phyloP scores from a whole-genome alignment of 148 eudicot species.

The Heliamphora exappendiculata region DNA sequence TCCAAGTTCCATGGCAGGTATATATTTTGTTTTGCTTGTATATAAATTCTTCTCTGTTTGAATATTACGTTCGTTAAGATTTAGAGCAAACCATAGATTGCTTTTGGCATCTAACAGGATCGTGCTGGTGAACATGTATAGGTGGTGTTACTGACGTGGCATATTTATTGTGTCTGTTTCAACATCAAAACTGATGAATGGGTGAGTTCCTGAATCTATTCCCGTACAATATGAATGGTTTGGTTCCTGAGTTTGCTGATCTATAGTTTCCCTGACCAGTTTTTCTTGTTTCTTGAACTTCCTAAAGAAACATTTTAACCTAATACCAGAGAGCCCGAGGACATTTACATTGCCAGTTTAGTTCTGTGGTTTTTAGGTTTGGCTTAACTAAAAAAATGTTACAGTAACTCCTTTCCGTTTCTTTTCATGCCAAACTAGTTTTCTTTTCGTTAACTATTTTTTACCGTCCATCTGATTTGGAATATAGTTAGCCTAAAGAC shows the following conservation, averaged over 20 bases:
- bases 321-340: neutral
- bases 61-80: neutral
- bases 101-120: conserved; percentile 4
- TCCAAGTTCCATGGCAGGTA: conserved; percentile 86
- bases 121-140: conserved; percentile 20
- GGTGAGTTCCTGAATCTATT: conserved; percentile 32
- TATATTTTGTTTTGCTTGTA: neutral
- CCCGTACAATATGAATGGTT: neutral
- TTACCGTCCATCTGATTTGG: neutral
- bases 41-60: neutral
- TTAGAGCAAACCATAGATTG: neutral
- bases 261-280: neutral
- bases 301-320: neutral
- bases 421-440: neutral
- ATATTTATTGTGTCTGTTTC: conserved; percentile 61
- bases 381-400: neutral
- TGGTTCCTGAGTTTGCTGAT: neutral
- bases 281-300: neutral
- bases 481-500: neutral
- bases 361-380: neutral
- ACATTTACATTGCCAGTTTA: neutral
- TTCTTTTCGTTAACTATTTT: neutral
- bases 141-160: conserved; percentile 66
- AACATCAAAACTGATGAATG: conserved; percentile 82
- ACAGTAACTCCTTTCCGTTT: neutral